phyloP scores from a whole-genome alignment of 1,139 yeast species.

The Saccharomycopsis crataegensis region DNA sequence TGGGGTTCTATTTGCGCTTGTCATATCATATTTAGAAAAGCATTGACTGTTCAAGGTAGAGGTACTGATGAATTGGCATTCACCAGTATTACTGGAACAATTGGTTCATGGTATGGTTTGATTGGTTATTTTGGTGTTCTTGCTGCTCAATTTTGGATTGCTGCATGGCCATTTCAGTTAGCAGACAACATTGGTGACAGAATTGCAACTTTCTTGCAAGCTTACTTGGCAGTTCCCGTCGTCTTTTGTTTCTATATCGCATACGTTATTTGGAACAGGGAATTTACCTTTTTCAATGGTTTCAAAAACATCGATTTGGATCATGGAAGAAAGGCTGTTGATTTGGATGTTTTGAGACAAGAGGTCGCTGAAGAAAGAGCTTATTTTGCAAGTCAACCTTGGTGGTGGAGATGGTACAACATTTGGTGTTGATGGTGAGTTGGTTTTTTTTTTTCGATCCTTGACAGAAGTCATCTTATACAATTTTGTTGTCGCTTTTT shows the following conservation, averaged over 20 bases:
- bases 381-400: constrained; percentile 41
- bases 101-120: constrained; percentile 49
- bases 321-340: constrained; percentile 64
- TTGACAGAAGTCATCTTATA: background rate
- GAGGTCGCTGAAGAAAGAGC: constrained; percentile 58
- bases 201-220: constrained; percentile 52
- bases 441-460: too few relatives aligned
- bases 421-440: constrained; percentile 42
- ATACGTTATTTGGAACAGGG: constrained; percentile 49
- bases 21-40: constrained; percentile 55
- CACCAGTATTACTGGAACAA: constrained; percentile 44
- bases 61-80: constrained; percentile 44
- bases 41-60: constrained; percentile 45
- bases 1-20: constrained; percentile 58
- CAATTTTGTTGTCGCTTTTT: background rate
- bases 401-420: constrained; percentile 41
- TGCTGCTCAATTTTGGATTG: constrained; percentile 60
- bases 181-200: constrained; percentile 17
- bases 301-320: constrained; percentile 54
- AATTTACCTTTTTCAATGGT: constrained; percentile 41
- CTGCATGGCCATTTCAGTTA: constrained; percentile 63
- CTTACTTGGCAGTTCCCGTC: constrained; percentile 56
- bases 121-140: constrained; percentile 41
- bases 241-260: constrained; percentile 47
- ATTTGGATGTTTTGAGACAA: constrained; percentile 54